These are phyloP conservation scores for Fusarium buxicola DNA, from an alignment of 2,329 filamentous ascomycete genomes.

Conservation along the genomic window DNA sequence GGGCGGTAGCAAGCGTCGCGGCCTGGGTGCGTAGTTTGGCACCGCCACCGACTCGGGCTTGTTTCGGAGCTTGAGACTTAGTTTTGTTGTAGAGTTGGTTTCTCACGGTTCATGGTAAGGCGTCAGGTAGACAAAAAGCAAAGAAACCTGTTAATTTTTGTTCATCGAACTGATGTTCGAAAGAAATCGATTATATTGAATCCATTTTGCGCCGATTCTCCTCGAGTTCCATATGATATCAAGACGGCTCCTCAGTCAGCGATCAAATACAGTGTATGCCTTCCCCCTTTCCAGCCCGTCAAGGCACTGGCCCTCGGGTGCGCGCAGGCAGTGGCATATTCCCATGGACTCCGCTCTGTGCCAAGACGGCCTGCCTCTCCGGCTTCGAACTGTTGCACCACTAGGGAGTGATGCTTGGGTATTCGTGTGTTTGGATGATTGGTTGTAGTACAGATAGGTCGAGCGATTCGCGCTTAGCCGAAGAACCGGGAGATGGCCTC, in stretches of 20 bases:
- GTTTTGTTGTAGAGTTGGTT: constrained; percentile 18
- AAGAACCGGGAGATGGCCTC: constrained; percentile 68
- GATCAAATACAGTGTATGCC: constrained; percentile 34
- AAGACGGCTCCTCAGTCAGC: constrained; percentile 30
- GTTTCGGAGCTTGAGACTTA: constrained; percentile 8
- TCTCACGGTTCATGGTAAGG: constrained; percentile 39
- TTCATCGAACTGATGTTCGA: too few relatives aligned
- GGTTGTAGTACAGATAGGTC: constrained; percentile 7
- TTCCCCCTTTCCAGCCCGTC: constrained; percentile 14
- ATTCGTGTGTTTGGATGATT: constrained; percentile 10
- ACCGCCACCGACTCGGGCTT: not conserved
- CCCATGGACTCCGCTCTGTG: constrained; percentile 12
- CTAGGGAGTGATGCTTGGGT: constrained; percentile 16
- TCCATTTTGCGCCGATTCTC: constrained; percentile 46
- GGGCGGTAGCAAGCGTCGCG: constrained; percentile 60
- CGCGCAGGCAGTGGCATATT: not conserved
- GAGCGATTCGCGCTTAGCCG: constrained; percentile 39
- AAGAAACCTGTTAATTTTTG: constrained; percentile 38
- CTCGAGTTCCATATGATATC: constrained; percentile 43
- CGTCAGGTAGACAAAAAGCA: constrained; percentile 46
- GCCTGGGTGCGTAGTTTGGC: constrained; percentile 61
- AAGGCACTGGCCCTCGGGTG: constrained; percentile 12
- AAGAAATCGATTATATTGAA: constrained; percentile 38
- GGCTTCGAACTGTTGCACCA: constrained; percentile 8
- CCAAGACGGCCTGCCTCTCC: constrained; percentile 6